These are phyloP conservation scores for Phyllosticta capitalensis DNA, from an alignment of 2,329 filamentous ascomycete species.

Conservation along the genomic window DNA sequence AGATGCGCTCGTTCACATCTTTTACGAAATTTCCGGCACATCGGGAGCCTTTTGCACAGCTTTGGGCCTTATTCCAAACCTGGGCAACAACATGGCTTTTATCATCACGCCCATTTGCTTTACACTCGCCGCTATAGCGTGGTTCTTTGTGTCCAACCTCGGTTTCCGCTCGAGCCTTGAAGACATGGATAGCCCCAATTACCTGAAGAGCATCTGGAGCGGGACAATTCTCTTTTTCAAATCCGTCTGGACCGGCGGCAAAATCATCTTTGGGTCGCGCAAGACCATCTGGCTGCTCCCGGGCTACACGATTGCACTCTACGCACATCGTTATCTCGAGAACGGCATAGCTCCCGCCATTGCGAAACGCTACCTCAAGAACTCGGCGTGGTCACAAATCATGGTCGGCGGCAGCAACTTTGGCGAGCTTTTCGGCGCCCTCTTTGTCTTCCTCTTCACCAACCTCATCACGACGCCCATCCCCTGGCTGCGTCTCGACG, in stretches of 20 bases:
- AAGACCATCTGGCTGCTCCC: slow-evolving; percentile 43
- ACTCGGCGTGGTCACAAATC: slow-evolving; percentile 42
- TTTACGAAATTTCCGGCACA: slow-evolving; percentile 42
- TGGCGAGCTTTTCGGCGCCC: slow-evolving; percentile 40
- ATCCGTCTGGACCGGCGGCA: slow-evolving; percentile 37
- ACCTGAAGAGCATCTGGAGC: slow-evolving; percentile 28
- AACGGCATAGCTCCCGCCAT: slow-evolving; percentile 39
- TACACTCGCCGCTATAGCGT: slow-evolving; percentile 30
- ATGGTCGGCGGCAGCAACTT: slow-evolving; percentile 44
- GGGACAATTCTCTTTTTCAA: slow-evolving; percentile 38
- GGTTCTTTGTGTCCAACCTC: slow-evolving; percentile 39
- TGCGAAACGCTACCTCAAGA: slow-evolving; percentile 38
- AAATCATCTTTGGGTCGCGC: slow-evolving; percentile 38
- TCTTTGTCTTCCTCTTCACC: slow-evolving; percentile 41
- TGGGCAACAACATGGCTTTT: slow-evolving; percentile 41
- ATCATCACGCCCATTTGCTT: slow-evolving; percentile 38
- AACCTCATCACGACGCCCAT: slow-evolving; percentile 41
- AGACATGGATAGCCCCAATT: slow-evolving; percentile 22
- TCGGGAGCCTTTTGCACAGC: slow-evolving; percentile 40
- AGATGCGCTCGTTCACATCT: slow-evolving; percentile 36
- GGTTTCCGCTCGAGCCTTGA: slow-evolving; percentile 22
- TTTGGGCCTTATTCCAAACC: slow-evolving; percentile 40
- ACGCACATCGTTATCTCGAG: slow-evolving; percentile 43
- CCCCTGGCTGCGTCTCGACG: slow-evolving; percentile 42
- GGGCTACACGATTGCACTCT: slow-evolving; percentile 41